Evolutionary conservation across 2,329 filamentous ascomycete species (phyloP).

Genomic region (Calonectria pseudoturangicola): DNA sequence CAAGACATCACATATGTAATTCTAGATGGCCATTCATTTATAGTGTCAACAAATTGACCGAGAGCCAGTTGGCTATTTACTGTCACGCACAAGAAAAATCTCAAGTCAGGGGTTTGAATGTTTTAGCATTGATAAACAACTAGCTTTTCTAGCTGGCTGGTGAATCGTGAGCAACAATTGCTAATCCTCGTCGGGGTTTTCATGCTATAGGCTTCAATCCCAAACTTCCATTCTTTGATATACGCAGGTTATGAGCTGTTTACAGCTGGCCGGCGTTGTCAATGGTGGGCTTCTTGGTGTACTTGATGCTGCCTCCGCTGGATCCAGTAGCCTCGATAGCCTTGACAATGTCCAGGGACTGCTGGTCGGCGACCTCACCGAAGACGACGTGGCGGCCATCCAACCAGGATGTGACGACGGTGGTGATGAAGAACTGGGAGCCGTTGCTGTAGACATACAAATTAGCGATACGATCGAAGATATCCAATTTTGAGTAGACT

Average conservation of each 20-base stretch:
- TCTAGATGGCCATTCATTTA: background rate
- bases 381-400: constrained; percentile 91
- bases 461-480: constrained; percentile 28
- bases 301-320: constrained; percentile 73
- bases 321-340: constrained; percentile 76
- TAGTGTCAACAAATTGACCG: background rate
- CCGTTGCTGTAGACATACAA: constrained; percentile 84
- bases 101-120: constrained; percentile 42
- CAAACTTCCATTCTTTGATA: constrained; percentile 35
- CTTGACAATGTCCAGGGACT: constrained; percentile 73
- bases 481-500: constrained; percentile 52
- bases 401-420: constrained; percentile 90
- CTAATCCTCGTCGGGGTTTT: constrained; percentile 49
- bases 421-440: constrained; percentile 98
- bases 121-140: constrained; percentile 47
- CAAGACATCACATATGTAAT: no score
- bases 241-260: constrained; percentile 44
- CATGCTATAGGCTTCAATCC: constrained; percentile 45
- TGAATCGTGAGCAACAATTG: constrained; percentile 43
- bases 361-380: constrained; percentile 78
- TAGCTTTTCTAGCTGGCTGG: constrained; percentile 43
- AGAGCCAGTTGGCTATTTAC: background rate
- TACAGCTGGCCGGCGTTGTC: constrained; percentile 71
- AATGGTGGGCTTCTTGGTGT: constrained; percentile 76
- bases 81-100: background rate